Conservation (phyloP, 495 filamentous ascomycete genomes). For the Podospora didyma region DNA sequence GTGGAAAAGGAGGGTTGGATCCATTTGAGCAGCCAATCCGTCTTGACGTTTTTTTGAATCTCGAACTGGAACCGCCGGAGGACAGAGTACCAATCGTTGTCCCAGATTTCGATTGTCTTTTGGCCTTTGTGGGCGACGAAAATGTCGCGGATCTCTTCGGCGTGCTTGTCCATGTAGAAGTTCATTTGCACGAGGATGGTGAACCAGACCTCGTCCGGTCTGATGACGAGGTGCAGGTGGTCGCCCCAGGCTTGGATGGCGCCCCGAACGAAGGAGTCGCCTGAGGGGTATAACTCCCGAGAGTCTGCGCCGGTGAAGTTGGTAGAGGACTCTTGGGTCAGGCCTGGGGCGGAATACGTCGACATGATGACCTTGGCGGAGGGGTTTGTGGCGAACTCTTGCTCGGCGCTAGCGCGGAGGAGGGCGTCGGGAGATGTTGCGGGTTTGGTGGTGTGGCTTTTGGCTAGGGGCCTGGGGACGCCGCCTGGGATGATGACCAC, state of each 20-base stretch:
- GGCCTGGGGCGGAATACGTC: conserved; percentile 9
- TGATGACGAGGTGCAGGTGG: conserved; percentile 48
- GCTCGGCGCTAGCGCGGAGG: conserved; percentile 15
- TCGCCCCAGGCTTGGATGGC: conserved; percentile 47
- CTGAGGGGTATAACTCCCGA: conserved; percentile 17
- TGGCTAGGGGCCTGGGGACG: conserved; percentile 22
- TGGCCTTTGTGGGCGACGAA: conserved; percentile 44
- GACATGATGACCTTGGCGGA: conserved; percentile 15
- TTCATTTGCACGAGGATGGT: conserved; percentile 51
- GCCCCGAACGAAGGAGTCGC: conserved; percentile 47
- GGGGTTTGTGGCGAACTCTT: conserved; percentile 21
- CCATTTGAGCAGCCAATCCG: conserved; percentile 26
- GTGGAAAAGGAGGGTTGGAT: conserved; percentile 38
- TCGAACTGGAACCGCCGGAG: conserved; percentile 18
- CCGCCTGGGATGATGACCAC: conserved; percentile 24
- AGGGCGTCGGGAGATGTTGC: conserved; percentile 9
- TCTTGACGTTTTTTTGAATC: conserved; percentile 25
- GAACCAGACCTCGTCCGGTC: conserved; percentile 59
- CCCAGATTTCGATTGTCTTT: conserved; percentile 33
- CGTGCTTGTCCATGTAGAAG: conserved; percentile 49
- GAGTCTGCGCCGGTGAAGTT: neutral
- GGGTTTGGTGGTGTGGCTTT: neutral
- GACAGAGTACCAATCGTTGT: conserved; percentile 13
- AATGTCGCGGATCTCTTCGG: conserved; percentile 36
- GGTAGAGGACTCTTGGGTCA: neutral